phyloP scores from a whole-genome alignment of 352 stramenopile species.

The Pilasporangium apinafurcum region DNA sequence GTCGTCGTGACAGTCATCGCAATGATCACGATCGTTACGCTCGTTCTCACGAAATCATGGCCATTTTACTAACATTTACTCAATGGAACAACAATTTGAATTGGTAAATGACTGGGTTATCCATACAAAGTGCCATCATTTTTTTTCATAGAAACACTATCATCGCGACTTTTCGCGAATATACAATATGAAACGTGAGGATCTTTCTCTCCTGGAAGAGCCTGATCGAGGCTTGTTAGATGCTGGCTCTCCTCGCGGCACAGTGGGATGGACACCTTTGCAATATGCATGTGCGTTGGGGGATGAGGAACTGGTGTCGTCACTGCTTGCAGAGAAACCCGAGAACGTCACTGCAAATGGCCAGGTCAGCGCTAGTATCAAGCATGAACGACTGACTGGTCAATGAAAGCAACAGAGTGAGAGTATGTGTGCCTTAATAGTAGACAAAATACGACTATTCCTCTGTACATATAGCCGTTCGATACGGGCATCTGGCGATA shows the following conservation, averaged over 20 bases:
- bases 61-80: slow-evolving; percentile 48
- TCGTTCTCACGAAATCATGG: slow-evolving; percentile 74
- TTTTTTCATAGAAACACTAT: too few relatives aligned
- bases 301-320: slow-evolving; percentile 28
- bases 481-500: slow-evolving; percentile 43
- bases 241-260: slow-evolving; percentile 46
- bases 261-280: slow-evolving; percentile 60
- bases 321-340: slow-evolving; percentile 19
- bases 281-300: slow-evolving; percentile 73
- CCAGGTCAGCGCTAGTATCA: background rate
- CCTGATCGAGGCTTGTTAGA: slow-evolving; percentile 25
- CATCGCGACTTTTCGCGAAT: slow-evolving; percentile 1
- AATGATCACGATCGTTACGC: slow-evolving; percentile 53
- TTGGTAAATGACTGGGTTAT: slow-evolving; percentile 1
- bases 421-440: too few relatives aligned
- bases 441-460: slow-evolving; percentile 63
- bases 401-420: too few relatives aligned
- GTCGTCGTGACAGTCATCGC: slow-evolving; percentile 45
- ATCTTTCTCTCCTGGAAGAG: slow-evolving; percentile 26
- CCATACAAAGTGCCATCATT: background rate
- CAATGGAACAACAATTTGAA: too few relatives aligned
- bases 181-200: slow-evolving; percentile 21
- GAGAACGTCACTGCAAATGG: slow-evolving; percentile 4
- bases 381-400: background rate
- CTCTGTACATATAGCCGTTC: slow-evolving; percentile 59